Evolutionary conservation across 306 rosid species (phyloP), one percentile per base, ranked within the genome.

Genomic region (Sindora glabra): DNA sequence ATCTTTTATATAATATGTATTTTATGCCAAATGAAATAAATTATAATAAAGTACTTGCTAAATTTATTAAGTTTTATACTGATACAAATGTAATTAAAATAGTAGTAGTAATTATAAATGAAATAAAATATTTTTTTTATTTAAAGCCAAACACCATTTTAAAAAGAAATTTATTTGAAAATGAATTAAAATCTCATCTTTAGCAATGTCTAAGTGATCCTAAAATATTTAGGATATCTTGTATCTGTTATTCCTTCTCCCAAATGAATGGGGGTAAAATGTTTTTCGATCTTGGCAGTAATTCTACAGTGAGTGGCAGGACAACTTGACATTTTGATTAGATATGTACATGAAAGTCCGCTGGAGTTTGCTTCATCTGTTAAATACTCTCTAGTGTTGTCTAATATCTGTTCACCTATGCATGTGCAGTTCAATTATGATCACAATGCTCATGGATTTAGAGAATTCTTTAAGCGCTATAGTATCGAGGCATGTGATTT

Each of bases 401-500:
- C 34, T 19, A 18, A 27, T 62, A 63, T 66, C 46, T 54, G 65
- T 27, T 2, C 61, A 11, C 68, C 48, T 76, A 40, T 54, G 60
- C 39, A 17, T 72, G 3, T 83, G 62, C 89, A 92, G 96, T 92
- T 77, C 79, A 73, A 70, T 62, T 72, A 83, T 53, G 96, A 89
- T 25, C 68, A 76, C 39, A 92, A 96, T 71, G 62, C 79, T 27
- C 89, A 92, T 11, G 96, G 99, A 70, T 92, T 92, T 74, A 80
- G 99, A 73, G 95, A 92, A 74, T 83, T 81, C 77, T 86, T 92
- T 80, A 89, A 84, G 90, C 89, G 89, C 45, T 68, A 84, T 13
- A 85, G 87, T 30, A 64, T 88, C 45, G 47, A 19, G 63, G 32
- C 88, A 38, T 81, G 81, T 30, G 74, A 74, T 62, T 50, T 47